Percentiles rank a stretch among this genome's conserved stretches.
Conservation (phyloP, 108 stramenopile genomes). For the Aurantiochytrium sp. region DNA sequence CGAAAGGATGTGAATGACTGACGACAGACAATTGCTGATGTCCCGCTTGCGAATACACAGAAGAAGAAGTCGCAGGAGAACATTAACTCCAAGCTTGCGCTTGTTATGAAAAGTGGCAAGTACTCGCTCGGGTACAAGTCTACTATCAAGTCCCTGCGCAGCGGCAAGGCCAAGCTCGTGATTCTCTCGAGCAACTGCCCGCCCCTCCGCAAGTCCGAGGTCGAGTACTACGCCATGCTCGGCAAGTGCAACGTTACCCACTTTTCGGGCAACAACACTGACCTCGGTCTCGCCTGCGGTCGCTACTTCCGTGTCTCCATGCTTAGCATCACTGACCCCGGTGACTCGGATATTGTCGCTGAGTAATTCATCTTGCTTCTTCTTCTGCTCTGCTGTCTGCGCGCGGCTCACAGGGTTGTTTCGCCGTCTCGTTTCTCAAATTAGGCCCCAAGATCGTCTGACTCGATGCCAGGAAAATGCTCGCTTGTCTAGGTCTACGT, state of each 20-base stretch:
- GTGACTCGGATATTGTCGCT: slow-evolving; percentile 71
- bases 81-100: slow-evolving; percentile 96
- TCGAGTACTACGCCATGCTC: slow-evolving; percentile 98
- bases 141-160: slow-evolving; percentile 85
- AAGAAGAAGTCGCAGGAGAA: slow-evolving; percentile 76
- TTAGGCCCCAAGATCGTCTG: no score
- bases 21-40: neutral
- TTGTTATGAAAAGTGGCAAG: slow-evolving; percentile 98
- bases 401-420: neutral
- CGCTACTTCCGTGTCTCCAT: slow-evolving; percentile 94
- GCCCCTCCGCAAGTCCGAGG: slow-evolving; percentile 91
- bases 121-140: slow-evolving; percentile 92
- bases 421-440: neutral
- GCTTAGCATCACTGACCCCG: slow-evolving; percentile 77
- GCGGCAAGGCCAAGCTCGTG: slow-evolving; percentile 87
- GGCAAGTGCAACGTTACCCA: slow-evolving; percentile 91
- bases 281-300: slow-evolving; percentile 95
- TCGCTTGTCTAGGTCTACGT: no score
- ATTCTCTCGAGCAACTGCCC: slow-evolving; percentile 95
- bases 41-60: neutral
- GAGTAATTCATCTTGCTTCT: neutral
- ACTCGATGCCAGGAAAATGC: no score
- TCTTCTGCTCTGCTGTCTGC: neutral
- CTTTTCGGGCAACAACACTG: slow-evolving; percentile 90
- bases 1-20: neutral